These are phyloP conservation scores for Myrica gale DNA, from an alignment of 306 rosid species.

Conservation along the genomic window DNA sequence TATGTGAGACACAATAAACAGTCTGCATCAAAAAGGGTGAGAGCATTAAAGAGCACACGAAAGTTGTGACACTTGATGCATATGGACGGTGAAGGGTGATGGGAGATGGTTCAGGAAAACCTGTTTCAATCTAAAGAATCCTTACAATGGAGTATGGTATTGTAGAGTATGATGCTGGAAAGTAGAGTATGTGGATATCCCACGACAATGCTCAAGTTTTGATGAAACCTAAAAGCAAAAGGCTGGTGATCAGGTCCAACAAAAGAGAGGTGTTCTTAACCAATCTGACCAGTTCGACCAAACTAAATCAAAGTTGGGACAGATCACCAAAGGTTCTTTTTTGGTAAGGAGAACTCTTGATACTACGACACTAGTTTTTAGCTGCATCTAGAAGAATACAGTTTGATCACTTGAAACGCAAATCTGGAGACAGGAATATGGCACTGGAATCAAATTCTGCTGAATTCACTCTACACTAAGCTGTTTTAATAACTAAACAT, in stretches of 20 bases:
- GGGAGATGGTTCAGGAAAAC: slow-evolving; percentile 17
- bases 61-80: slow-evolving; percentile 22
- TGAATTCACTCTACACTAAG: neutral
- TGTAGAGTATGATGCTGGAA: too few relatives aligned
- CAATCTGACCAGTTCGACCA: neutral
- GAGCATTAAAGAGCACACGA: slow-evolving; percentile 26
- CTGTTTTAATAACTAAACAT: slow-evolving; percentile 4
- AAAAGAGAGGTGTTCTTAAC: neutral
- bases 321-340: neutral
- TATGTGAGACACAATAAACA: slow-evolving; percentile 53
- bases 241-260: neutral
- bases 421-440: neutral
- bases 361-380: neutral
- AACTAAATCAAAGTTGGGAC: neutral
- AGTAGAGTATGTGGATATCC: too few relatives aligned
- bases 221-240: neutral
- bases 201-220: neutral
- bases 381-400: neutral
- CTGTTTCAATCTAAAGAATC: neutral
- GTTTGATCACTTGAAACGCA: too few relatives aligned
- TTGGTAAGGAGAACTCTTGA: neutral
- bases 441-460: neutral
- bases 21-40: slow-evolving; percentile 14
- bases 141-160: too few relatives aligned
- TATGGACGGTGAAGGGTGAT: slow-evolving; percentile 13